Base-by-base conservation (phyloP, 2,329 filamentous ascomycete species). In the Cordyceps tenuipes region DNA sequence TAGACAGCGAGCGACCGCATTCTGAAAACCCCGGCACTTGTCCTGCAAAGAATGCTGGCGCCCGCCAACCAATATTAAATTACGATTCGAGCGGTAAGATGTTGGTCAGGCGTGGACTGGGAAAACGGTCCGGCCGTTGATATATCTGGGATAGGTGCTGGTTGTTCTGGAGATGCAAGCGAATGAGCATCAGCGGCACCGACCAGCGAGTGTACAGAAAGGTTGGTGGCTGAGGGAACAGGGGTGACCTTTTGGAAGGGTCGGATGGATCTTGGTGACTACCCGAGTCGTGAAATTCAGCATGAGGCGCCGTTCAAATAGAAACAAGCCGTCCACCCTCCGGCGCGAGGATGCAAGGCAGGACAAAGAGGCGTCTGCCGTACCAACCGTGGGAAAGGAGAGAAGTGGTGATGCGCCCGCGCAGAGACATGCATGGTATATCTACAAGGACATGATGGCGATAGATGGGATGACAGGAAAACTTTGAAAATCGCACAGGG, bases 1-100 rank as follows among this genome's bases (percentile, higher is more conserved):
- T 64, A 59, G 52, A 66, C 52, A 46, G 63, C 62, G 36, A 62
- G 36, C 46, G 56, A 59, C 57, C 60, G 66, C 66, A 67, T 68
- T 39, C 31, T 64, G 36, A 58, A 34, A 26, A 21, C n/a, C 55
- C 26, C 3, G 46, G 31, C 10, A 21, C 46, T 41, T 49, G 46
- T 21, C 34, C 55, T 41, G 56, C 36, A 55, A 12, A 43, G 52
- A 49, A 56, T 48, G 53, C 26, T n/a, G 39, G 49, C 53, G 46
- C 57, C 57, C 57, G 57, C 57, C 41, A 2, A n/a, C 13, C 12
- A 3, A 21, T 2, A 36, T 47, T 23, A 26, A 26, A 10, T 26
- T 48, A n/a, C n/a, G 15, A 26, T 29, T 26, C 47, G 41, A 31
- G 8, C 19, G 21, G 21, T 41, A 29, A 54, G 31, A n/a, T 29